These are phyloP conservation scores for Magnaporthiopsis incrustans DNA, from an alignment of 2,329 filamentous ascomycete genomes.

Conservation along the genomic window DNA sequence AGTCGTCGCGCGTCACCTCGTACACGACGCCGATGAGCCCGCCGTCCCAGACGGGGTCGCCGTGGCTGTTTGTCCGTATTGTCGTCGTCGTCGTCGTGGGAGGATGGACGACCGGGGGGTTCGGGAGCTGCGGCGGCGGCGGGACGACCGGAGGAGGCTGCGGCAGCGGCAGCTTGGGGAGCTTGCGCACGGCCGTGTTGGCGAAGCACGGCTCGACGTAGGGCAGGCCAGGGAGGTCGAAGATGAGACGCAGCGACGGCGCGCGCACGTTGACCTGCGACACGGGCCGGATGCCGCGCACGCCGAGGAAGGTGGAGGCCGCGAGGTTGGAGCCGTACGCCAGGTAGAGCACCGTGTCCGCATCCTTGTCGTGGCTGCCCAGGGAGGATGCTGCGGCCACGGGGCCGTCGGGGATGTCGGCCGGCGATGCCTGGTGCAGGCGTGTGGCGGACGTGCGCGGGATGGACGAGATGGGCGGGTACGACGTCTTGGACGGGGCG, in stretches of 20 bases:
- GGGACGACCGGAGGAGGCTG: slow-evolving; percentile 18
- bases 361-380: slow-evolving; percentile 12
- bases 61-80: slow-evolving; percentile 31
- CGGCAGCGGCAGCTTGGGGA: slow-evolving; percentile 29
- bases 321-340: slow-evolving; percentile 90
- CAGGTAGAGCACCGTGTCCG: slow-evolving; percentile 58
- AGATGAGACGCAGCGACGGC: slow-evolving; percentile 69
- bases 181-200: slow-evolving; percentile 59
- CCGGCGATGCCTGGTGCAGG: slow-evolving; percentile 22
- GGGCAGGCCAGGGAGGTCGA: slow-evolving; percentile 78
- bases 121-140: slow-evolving; percentile 18
- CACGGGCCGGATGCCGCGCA: slow-evolving; percentile 71
- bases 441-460: slow-evolving; percentile 29
- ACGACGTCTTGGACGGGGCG: background rate
- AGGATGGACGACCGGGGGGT: slow-evolving; percentile 12
- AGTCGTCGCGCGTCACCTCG: slow-evolving; percentile 80
- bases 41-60: slow-evolving; percentile 60
- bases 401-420: slow-evolving; percentile 14
- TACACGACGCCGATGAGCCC: slow-evolving; percentile 91
- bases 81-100: background rate
- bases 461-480: slow-evolving; percentile 23
- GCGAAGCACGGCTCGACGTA: slow-evolving; percentile 91
- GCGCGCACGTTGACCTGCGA: slow-evolving; percentile 76
- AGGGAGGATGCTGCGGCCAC: slow-evolving; percentile 9
- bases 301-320: slow-evolving; percentile 69